Base-by-base conservation (phyloP, 2,329 filamentous ascomycete genomes). In the Colletotrichum salicis region DNA sequence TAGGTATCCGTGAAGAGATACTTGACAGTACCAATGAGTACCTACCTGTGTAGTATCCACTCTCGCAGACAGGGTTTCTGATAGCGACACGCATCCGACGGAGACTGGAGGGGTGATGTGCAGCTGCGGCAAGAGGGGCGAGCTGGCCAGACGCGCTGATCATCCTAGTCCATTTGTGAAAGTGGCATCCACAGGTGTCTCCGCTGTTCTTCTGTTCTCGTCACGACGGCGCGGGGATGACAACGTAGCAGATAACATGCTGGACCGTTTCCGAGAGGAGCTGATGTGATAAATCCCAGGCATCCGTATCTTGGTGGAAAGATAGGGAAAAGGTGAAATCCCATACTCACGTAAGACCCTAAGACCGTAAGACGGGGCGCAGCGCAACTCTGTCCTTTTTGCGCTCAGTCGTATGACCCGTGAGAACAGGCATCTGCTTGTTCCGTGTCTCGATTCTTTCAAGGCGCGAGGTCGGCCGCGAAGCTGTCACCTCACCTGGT, bases 21-120 rank as follows among this genome's bases (percentile, higher is more conserved):
- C 70, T 37, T 71, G 19, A 24, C 31, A 45, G 70, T 72, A 72
- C 67, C 37, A 4, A n/a, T 29, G 57, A 52, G 57, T 72, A 72
- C 70, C 55, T 72, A 72, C 70, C 55, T 72, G 48, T 13, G 45
- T 12, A 37, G 51, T 33, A 55, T 31, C 61, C 70, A 72, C 66
- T 10, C 66, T 10, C 51, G 51, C 24, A 27, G 56, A 67, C 67
- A 71, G 51, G 67, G 67, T 41, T 67, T 41, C 35, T 67, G 67
- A 72, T 72, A 72, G 48, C 59, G 55, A 72, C 70, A 71, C 60
- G 66, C 59, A 72, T 37, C 35, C 35, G n/a, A 59, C 63, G 59
- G 70, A 60, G 60, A 69, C 70, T 51, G 45, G 55, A 67, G 62
- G 67, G 67, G 70, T 72, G 70, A 72, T 72, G 70, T 72, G 67